These are phyloP conservation scores for Pyrenochaeta sp. DNA, from an alignment of 2,329 filamentous ascomycete genomes.

Conservation along the genomic window DNA sequence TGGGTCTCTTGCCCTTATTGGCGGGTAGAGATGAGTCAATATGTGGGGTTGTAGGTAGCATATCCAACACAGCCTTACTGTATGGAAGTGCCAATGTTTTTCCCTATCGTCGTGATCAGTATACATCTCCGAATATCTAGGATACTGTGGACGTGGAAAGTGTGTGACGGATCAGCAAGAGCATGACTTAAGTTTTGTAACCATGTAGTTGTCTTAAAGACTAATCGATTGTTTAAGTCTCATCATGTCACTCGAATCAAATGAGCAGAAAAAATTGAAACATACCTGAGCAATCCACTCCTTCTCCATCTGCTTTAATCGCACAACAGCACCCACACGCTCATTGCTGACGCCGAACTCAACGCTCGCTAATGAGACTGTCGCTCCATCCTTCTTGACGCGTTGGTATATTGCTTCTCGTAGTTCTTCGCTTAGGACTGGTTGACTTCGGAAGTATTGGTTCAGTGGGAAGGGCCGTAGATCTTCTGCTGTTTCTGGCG, in stretches of 20 bases:
- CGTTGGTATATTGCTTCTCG: conserved; percentile 77
- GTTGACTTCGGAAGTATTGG: conserved; percentile 71
- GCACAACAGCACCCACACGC: conserved; percentile 83
- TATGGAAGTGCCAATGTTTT: conserved; percentile 82
- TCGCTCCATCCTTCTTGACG: conserved; percentile 68
- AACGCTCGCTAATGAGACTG: conserved; percentile 79
- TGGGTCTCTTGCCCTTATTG: conserved; percentile 47
- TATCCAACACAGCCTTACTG: conserved; percentile 75
- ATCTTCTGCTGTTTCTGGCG: conserved; percentile 44
- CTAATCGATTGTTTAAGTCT: conserved; percentile 90
- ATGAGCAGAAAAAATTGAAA: conserved; percentile 18
- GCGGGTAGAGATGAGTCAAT: conserved; percentile 36
- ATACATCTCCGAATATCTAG: neutral
- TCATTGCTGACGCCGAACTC: conserved; percentile 82
- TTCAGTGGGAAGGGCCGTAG: conserved; percentile 77
- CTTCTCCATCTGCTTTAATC: conserved; percentile 87
- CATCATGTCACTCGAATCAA: conserved; percentile 63
- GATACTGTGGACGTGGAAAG: too few species aligned
- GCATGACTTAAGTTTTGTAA: conserved; percentile 78
- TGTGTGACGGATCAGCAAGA: conserved; percentile 69
- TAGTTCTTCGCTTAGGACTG: conserved; percentile 76
- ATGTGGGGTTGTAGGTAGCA: conserved; percentile 75
- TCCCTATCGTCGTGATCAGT: conserved; percentile 62
- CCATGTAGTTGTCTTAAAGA: conserved; percentile 97
- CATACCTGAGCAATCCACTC: conserved; percentile 79